phyloP scores from a whole-genome alignment of 164 flowering plant genomes.

The Saururus chinensis region DNA sequence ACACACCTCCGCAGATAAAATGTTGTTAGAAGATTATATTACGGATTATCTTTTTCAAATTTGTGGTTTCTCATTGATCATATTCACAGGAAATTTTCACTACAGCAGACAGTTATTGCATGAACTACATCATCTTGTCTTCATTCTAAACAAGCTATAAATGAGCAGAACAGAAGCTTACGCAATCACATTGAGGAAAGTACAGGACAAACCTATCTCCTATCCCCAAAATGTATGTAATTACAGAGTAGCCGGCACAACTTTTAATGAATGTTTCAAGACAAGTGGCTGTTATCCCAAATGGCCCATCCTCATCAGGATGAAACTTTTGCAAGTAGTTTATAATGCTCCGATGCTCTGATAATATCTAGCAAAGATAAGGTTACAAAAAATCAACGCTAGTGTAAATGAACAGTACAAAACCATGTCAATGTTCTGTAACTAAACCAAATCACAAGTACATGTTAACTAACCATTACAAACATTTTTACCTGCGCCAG shows the following conservation, averaged over 20 bases:
- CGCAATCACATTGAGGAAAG: not conserved
- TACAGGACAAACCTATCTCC: conserved; percentile 71
- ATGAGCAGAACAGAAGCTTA: not conserved
- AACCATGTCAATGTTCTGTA: not conserved
- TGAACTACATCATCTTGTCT: not conserved
- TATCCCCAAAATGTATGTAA: conserved; percentile 91
- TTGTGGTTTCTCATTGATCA: too few relatives aligned
- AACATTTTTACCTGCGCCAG: conserved; percentile 65
- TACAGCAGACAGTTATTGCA: too few relatives aligned
- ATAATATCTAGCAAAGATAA: conserved; percentile 82
- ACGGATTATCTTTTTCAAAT: too few relatives aligned
- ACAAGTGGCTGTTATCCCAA: conserved; percentile 96
- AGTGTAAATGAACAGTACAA: not conserved
- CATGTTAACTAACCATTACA: too few relatives aligned
- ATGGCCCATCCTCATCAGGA: conserved; percentile 98
- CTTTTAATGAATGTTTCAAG: conserved; percentile 98
- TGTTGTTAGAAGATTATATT: too few relatives aligned
- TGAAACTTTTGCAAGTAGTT: conserved; percentile 94
- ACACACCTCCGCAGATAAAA: too few relatives aligned
- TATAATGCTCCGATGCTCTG: conserved; percentile 90
- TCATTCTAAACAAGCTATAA: not conserved
- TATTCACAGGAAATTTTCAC: too few relatives aligned
- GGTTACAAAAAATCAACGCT: not conserved
- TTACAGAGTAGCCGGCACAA: conserved; percentile 99
- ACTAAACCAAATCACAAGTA: not conserved